Conservation (phyloP, 352 stramenopile species). For the Phytophthora sp. region DNA sequence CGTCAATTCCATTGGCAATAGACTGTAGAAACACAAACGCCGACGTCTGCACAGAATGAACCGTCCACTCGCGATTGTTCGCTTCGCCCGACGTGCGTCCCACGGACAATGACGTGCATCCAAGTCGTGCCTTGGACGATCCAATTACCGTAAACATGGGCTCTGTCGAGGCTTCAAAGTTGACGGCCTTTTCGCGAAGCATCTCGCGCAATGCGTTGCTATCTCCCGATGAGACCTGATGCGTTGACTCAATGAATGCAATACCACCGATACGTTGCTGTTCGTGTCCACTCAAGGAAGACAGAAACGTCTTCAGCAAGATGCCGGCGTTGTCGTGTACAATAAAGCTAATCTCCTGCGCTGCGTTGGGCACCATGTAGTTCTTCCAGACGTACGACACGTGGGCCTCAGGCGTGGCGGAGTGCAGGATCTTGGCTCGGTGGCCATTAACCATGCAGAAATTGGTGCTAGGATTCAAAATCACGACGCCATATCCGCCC, state of each 20-base stretch:
- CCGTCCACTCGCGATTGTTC: constrained; percentile 82
- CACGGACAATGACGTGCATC: constrained; percentile 81
- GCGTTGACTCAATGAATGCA: constrained; percentile 85
- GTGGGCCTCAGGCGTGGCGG: constrained; percentile 75
- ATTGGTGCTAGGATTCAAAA: constrained; percentile 88
- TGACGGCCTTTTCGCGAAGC: constrained; percentile 73
- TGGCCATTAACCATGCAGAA: constrained; percentile 80
- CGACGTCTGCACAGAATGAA: constrained; percentile 88
- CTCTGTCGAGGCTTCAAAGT: constrained; percentile 84
- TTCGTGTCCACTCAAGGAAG: constrained; percentile 60
- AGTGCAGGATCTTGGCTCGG: constrained; percentile 84
- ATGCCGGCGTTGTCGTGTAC: constrained; percentile 73
- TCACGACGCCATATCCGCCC: constrained; percentile 80
- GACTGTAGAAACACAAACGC: constrained; percentile 89
- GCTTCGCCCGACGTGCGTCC: constrained; percentile 70
- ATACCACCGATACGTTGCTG: constrained; percentile 74
- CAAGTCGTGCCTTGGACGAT: constrained; percentile 71
- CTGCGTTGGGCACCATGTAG: constrained; percentile 82
- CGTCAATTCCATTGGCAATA: constrained; percentile 75
- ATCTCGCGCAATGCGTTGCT: constrained; percentile 58
- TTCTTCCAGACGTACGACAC: constrained; percentile 89
- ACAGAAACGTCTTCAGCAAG: constrained; percentile 77
- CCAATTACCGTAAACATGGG: constrained; percentile 87
- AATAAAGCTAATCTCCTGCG: constrained; percentile 88
- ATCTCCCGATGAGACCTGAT: constrained; percentile 71